Percentiles rank a stretch among this genome's conserved stretches.
Conservation (phyloP, 106 monocot genomes). For the Platanthera zijinensis region DNA sequence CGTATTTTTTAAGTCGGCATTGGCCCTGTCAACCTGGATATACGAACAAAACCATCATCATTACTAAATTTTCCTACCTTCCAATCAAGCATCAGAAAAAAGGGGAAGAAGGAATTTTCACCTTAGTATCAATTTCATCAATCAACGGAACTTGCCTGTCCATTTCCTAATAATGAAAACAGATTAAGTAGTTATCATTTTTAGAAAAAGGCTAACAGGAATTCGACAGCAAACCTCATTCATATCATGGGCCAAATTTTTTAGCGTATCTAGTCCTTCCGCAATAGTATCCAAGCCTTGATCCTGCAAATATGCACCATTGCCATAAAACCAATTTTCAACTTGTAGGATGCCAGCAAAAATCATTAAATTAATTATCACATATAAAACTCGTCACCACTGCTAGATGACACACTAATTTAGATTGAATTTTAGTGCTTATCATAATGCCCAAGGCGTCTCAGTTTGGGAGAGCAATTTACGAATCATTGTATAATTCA, state of each 20-base stretch:
- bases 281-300: conserved; percentile 92
- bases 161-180: conserved; percentile 46
- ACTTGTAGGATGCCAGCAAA: background rate
- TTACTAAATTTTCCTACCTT: background rate
- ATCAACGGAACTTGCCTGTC: conserved; percentile 97
- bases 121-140: conserved; percentile 86
- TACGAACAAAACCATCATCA: background rate
- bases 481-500: too few relatives aligned
- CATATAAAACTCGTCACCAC: background rate
- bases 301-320: conserved; percentile 45
- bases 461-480: too few relatives aligned
- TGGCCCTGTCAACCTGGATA: conserved; percentile 63
- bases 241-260: conserved; percentile 98
- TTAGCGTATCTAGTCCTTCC: conserved; percentile 90
- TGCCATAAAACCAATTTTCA: background rate
- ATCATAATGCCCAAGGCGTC: too few relatives aligned
- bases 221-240: conserved; percentile 55
- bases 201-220: conserved; percentile 4
- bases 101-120: background rate
- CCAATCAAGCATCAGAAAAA: conserved; percentile 1
- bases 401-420: background rate
- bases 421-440: too few relatives aligned
- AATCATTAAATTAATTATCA: background rate
- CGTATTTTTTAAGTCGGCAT: conserved; percentile 81
- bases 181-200: background rate